Evolutionary conservation across 2,329 filamentous ascomycete genomes (phyloP).

Genomic region (Bipolaris bicolor): DNA sequence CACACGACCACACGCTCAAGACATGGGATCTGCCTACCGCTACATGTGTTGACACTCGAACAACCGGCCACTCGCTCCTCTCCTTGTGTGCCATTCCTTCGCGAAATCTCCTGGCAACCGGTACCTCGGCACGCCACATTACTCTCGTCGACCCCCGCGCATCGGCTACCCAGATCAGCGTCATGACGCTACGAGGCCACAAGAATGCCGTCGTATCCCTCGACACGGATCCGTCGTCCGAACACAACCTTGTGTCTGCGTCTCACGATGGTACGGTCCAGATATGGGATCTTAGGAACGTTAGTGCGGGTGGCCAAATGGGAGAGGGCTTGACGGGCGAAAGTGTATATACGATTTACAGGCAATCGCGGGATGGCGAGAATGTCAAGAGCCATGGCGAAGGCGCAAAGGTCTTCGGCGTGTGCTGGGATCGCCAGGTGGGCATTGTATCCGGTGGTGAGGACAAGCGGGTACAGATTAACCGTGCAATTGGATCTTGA

Average conservation of each 20-base stretch:
- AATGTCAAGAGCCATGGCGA: constrained; percentile 70
- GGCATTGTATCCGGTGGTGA: constrained; percentile 92
- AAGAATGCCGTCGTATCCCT: constrained; percentile 72
- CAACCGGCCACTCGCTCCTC: constrained; percentile 82
- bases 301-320: constrained; percentile 62
- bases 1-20: constrained; percentile 86
- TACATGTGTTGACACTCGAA: constrained; percentile 78
- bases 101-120: constrained; percentile 70
- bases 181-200: constrained; percentile 92
- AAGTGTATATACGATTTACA: constrained; percentile 77
- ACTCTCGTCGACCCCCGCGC: constrained; percentile 90
- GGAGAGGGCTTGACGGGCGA: constrained; percentile 63
- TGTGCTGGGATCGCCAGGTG: constrained; percentile 82
- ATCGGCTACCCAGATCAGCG: constrained; percentile 74
- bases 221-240: constrained; percentile 67
- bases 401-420: constrained; percentile 86
- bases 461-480: constrained; percentile 94
- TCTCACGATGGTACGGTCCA: constrained; percentile 90
- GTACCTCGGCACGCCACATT: constrained; percentile 84
- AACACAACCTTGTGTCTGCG: constrained; percentile 85
- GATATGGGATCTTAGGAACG: constrained; percentile 88
- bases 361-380: constrained; percentile 66
- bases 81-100: constrained; percentile 76
- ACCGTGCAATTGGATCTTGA: constrained; percentile 51
- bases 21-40: constrained; percentile 90